Base-by-base conservation (phyloP, 2,329 filamentous ascomycete species). In the Lasiodiplodia gonubiensis region DNA sequence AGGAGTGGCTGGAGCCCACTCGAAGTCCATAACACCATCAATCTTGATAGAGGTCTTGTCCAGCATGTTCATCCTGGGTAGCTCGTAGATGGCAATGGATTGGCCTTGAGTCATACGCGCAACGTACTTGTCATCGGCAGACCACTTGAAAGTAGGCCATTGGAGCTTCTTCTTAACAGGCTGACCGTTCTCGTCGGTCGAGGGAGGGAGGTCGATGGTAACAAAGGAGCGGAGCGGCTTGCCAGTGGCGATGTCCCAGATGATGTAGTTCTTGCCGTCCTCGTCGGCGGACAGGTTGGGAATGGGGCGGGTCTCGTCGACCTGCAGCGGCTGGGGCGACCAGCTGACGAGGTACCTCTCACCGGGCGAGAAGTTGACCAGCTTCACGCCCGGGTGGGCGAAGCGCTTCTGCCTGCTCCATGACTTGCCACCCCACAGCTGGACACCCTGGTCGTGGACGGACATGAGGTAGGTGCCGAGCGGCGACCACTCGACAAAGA, bases 141-240 rank as follows among this genome's bases (percentile, higher is more conserved):
- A 98, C 95, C 95, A 99, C 84, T 99, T 99, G 89, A 99, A 99
- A 2, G 94, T 94, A 27, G 95, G 95, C 95, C 95, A 99, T 77
- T 95, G 92, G 74, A 96, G 89, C 87, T 97, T 97, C 80, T 93
- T 92, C 86, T 97, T 96, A 71, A 87, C 83, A 35, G 88, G 86
- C 69, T 88, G 84, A 69, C 88, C 88, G 46, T 89, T 87, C 46
- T 84, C 85, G 67, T 89, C 89, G 60, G 80, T 81, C 46, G 82
- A 82, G 59, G 87, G 85, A 35, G 92, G 88, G 16, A 92, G 82
- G 72, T 99, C 95, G 70, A 97, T 87, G 73, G 94, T 97, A 70
- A 92, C 89, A 77, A 99, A 99, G 0, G 95, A 98, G 70, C 95
- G 92, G 61, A 99, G 86, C 67, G 94, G 93, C 79, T 94, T 92